Base-by-base conservation (phyloP, 2,329 filamentous ascomycete species). In the Fusarium chlamydosporum region DNA sequence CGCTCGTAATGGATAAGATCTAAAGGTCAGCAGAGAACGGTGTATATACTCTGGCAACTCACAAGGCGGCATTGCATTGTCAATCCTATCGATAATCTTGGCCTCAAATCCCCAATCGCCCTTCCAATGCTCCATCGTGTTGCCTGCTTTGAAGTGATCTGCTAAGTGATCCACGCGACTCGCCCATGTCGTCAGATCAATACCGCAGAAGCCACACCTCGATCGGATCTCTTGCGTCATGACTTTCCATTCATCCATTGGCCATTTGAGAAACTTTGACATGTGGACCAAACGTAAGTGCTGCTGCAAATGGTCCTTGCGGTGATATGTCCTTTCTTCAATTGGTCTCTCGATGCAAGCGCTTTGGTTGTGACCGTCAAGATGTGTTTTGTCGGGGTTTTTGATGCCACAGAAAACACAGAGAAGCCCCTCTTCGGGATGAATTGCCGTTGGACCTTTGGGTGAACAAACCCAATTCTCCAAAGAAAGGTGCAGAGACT, bases 391-490 rank as follows among this genome's bases (percentile, higher is more conserved):
- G 33, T 75, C 67, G 3, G 81, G 80, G 8, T 79, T 75, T 3
- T 67, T 61, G 6, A 76, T 52, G 2, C 76, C 78, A 53, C 81
- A 83, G 48, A 79, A 82, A 1, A 80, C 79, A 56, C 81, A 68
- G 7, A 58, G 29, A 13, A 65, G 43, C 45, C 70, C 43, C 52
- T 68, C 37, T 77, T 78, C n/a, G 79, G 77, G 45, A 82, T 80
- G n/a, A 79, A 76, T 7, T 79, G 80, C 6, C 3, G 67, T 70
- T 11, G 65, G 71, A 0, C 79, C 79, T 3, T 65, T 45, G 1
- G 80, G 80, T 4, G 77, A 78, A 34, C 78, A 86, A 56, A 80
- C 80, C 85, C 77, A 87, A 26, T 72, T 79, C 76, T 79, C 81
- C 0, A 83, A 82, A 26, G 79, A 84, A 55, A 77, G 79, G 74